A percentile compares a stretch with the other conserved stretches of the same genome.
Conservation (phyloP, 441 rosid genomes). For the Eruca vesicaria region DNA sequence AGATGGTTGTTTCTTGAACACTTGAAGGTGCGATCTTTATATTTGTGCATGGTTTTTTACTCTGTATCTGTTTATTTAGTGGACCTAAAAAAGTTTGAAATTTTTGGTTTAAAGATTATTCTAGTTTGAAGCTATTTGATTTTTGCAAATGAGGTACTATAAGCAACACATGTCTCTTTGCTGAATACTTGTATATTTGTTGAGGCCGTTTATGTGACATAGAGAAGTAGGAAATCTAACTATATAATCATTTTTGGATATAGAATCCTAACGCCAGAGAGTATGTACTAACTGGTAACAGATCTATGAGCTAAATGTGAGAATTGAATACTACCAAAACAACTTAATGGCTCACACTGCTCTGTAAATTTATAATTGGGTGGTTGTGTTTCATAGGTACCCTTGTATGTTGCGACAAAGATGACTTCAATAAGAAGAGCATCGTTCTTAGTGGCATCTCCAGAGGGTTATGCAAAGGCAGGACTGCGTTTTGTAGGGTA, state of each 20-base stretch:
- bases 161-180: background rate
- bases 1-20: background rate
- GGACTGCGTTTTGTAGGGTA: slow-evolving; percentile 73
- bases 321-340: slow-evolving; percentile 4
- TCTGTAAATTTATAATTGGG: background rate
- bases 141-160: background rate
- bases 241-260: background rate
- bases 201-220: background rate
- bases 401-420: slow-evolving; percentile 87
- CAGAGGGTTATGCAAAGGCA: slow-evolving; percentile 78
- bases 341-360: slow-evolving; percentile 2
- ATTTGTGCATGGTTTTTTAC: background rate
- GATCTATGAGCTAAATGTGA: too few species aligned
- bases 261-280: background rate
- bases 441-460: slow-evolving; percentile 78
- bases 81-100: background rate
- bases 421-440: slow-evolving; percentile 84
- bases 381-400: slow-evolving; percentile 50
- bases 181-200: background rate
- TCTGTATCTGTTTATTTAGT: background rate
- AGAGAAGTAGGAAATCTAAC: background rate
- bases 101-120: background rate
- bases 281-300: background rate
- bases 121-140: background rate
- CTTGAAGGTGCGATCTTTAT: background rate